phyloP scores from a whole-genome alignment of 2,329 filamentous ascomycete species.

The Colletotrichum falcatum region DNA sequence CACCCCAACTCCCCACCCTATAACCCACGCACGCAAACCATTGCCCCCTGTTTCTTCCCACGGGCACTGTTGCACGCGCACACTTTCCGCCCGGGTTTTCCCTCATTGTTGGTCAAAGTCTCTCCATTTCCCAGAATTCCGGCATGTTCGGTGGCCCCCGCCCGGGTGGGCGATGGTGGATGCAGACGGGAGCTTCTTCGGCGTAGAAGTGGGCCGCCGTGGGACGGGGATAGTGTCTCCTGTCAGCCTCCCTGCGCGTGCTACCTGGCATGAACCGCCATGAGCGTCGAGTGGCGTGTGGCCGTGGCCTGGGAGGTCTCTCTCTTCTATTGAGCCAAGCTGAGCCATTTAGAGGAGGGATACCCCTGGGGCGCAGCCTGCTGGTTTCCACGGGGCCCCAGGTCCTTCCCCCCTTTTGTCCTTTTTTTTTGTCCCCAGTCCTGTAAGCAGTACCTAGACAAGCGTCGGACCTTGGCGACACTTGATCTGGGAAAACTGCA shows the following conservation, averaged over 20 bases:
- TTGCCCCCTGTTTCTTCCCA: constrained; percentile 12
- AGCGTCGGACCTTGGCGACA: not conserved
- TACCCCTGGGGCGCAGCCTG: constrained; percentile 5
- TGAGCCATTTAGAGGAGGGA: not conserved
- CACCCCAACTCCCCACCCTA: constrained; percentile 14
- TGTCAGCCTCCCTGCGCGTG: constrained; percentile 19
- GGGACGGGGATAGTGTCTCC: constrained; percentile 33
- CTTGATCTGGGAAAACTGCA: not conserved
- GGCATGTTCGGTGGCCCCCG: constrained; percentile 39
- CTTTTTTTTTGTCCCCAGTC: not conserved
- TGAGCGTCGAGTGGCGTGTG: constrained; percentile 14
- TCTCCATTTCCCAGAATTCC: constrained; percentile 31
- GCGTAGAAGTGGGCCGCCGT: constrained; percentile 38
- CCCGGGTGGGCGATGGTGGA: constrained; percentile 34
- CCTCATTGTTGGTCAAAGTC: constrained; percentile 2
- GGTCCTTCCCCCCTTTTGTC: not conserved
- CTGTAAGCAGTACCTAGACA: not conserved
- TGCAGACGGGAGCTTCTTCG: constrained; percentile 38
- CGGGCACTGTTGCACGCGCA: constrained; percentile 6
- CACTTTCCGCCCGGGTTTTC: not conserved
- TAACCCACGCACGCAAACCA: not conserved
- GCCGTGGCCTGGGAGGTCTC: not conserved
- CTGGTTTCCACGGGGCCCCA: constrained; percentile 22
- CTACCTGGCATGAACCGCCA: constrained; percentile 6
- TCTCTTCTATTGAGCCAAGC: not conserved